Conservation (phyloP, 2,329 filamentous ascomycete species). For the Neopestalotiopsis rosae region DNA sequence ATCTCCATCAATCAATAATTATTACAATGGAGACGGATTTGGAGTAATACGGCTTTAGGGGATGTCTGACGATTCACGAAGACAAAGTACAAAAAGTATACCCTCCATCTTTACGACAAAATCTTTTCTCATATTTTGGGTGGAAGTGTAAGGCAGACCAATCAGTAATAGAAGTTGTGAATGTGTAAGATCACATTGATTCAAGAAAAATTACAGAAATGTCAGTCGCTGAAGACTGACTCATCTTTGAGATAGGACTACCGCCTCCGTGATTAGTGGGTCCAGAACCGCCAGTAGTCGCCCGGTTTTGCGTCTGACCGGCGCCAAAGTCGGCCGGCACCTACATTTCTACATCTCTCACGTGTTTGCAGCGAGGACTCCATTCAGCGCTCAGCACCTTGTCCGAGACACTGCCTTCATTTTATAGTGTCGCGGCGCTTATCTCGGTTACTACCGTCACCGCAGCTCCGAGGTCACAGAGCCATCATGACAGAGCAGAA, state of each 20-base stretch:
- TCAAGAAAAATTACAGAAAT: background rate
- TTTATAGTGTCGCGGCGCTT: background rate
- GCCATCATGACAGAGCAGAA: conserved; percentile 38
- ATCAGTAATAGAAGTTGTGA: no score
- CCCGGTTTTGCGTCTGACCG: background rate
- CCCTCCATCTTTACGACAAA: no score
- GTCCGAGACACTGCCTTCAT: background rate
- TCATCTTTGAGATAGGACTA: background rate
- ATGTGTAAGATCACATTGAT: no score
- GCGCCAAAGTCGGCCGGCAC: background rate
- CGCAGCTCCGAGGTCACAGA: background rate
- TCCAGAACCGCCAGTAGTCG: background rate
- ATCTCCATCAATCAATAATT: no score
- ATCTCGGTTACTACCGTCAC: background rate
- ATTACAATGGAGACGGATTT: no score
- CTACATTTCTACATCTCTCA: background rate
- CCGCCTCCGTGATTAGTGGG: background rate
- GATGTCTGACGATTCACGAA: no score
- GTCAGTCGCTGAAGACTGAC: conserved; percentile 14
- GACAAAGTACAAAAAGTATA: no score
- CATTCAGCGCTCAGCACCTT: background rate
- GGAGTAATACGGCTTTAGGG: no score
- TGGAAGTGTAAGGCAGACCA: no score
- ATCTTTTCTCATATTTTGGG: no score
- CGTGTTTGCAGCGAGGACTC: background rate